Percentiles rank a stretch among this genome's conserved stretches.
phyloP scores from a whole-genome alignment of 345 rosid species.

The Acer campestre region DNA sequence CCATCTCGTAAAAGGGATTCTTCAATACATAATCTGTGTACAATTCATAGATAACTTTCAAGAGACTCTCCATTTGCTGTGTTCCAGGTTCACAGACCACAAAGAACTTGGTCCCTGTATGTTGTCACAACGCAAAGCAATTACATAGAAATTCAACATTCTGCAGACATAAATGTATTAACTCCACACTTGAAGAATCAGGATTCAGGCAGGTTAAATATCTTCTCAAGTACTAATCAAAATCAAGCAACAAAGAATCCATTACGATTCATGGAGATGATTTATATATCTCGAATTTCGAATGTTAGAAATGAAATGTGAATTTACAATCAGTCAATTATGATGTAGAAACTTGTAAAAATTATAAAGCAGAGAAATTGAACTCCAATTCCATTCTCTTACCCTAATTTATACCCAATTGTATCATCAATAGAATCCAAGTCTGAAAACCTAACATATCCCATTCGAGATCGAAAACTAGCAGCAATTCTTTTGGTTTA shows the following conservation, averaged over 20 bases:
- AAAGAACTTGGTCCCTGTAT: slow-evolving; percentile 90
- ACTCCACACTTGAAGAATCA: not conserved
- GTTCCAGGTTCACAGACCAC: slow-evolving; percentile 93
- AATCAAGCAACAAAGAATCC: not conserved
- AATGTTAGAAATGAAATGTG: not conserved
- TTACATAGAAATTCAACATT: not conserved
- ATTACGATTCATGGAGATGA: not conserved
- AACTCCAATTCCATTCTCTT: not conserved
- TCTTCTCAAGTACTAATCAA: not conserved
- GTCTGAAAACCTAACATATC: not conserved
- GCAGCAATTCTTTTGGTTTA: too few relatives aligned
- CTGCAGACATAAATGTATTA: not conserved
- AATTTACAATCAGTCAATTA: not conserved
- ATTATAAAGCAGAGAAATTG: not conserved
- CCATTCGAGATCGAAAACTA: not conserved
- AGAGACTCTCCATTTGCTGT: slow-evolving; percentile 78
- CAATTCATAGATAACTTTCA: slow-evolving; percentile 76
- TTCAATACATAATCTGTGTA: slow-evolving; percentile 93
- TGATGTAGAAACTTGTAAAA: not conserved
- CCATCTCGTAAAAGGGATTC: slow-evolving; percentile 99
- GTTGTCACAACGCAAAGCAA: not conserved
- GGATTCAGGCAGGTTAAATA: not conserved
- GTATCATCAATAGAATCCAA: not conserved
- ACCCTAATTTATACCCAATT: not conserved
- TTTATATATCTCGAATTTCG: not conserved